These are phyloP conservation scores for Pseudoneurospora amorphoporcata DNA, from an alignment of 495 filamentous ascomycete species.

Conservation along the genomic window DNA sequence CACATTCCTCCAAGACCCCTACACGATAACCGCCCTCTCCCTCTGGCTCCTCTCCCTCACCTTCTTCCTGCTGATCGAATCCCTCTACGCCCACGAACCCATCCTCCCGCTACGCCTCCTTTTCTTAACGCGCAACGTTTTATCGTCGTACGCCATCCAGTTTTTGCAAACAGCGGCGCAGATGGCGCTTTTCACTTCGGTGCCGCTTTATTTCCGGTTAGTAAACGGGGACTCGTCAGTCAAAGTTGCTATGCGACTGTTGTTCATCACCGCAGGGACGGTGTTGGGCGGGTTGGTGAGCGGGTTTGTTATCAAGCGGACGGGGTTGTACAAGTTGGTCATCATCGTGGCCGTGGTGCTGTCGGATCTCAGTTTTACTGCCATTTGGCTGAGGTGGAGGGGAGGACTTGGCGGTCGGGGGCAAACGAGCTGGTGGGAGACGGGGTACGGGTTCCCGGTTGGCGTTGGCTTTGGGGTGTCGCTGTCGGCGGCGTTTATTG, in stretches of 20 bases:
- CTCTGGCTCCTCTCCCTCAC: constrained; percentile 4
- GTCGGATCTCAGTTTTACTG: constrained; percentile 3
- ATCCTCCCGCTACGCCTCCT: constrained; percentile 2
- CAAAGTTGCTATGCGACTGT: not conserved
- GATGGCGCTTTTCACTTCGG: constrained; percentile 7
- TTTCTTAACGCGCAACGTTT: not conserved
- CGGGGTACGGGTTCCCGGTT: constrained; percentile 8
- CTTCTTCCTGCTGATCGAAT: constrained; percentile 1
- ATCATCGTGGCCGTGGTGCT: not conserved
- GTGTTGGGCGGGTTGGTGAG: constrained; percentile 4
- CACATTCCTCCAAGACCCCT: not conserved
- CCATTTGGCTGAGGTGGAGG: constrained; percentile 5
- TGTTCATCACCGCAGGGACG: constrained; percentile 6
- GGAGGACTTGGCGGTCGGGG: not conserved
- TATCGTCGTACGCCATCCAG: constrained; percentile 5
- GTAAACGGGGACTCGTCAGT: not conserved
- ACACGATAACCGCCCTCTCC: not conserved
- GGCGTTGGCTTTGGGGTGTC: constrained; percentile 10
- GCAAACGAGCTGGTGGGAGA: constrained; percentile 2
- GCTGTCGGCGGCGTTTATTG: constrained; percentile 9
- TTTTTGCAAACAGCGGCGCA: constrained; percentile 7
- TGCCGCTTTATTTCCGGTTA: constrained; percentile 6
- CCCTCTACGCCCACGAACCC: constrained; percentile 4
- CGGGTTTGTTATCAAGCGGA: constrained; percentile 6
- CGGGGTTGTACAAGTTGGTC: constrained; percentile 3